Evolutionary conservation across 2,329 filamentous ascomycete species (phyloP).

Genomic region (Penicillium sp.): DNA sequence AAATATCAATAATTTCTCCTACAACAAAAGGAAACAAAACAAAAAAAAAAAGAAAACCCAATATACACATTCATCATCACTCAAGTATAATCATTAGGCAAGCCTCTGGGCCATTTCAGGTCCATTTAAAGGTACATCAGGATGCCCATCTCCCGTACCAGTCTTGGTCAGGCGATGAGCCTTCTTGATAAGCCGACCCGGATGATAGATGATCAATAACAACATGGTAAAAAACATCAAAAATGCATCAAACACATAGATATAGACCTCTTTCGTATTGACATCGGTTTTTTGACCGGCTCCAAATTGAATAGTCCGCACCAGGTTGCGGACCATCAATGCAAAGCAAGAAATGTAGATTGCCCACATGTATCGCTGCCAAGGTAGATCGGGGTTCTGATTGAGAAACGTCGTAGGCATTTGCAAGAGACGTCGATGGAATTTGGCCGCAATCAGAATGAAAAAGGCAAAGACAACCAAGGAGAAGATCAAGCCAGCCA

Average conservation of each 20-base stretch:
- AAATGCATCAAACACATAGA: conserved; percentile 36
- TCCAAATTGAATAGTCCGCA: conserved; percentile 33
- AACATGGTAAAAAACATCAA: conserved; percentile 28
- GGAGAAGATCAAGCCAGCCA: conserved; percentile 32
- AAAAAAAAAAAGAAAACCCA: neutral
- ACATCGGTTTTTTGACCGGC: conserved; percentile 14
- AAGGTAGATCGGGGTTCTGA: conserved; percentile 20
- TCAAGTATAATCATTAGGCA: neutral
- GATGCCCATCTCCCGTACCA: conserved; percentile 5
- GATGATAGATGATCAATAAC: conserved; percentile 28
- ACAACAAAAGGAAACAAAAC: neutral
- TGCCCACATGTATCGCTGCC: conserved; percentile 30
- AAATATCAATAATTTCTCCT: neutral
- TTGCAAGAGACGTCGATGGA: conserved; percentile 24
- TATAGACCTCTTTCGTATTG: conserved; percentile 28
- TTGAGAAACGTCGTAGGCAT: conserved; percentile 19
- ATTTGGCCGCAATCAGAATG: conserved; percentile 23
- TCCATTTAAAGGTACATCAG: conserved; percentile 20
- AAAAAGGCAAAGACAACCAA: conserved; percentile 33
- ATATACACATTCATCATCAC: neutral
- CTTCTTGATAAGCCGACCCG: conserved; percentile 24
- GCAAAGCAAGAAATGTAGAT: conserved; percentile 28
- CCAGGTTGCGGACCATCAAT: conserved; percentile 31
- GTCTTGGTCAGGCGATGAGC: conserved; percentile 15
- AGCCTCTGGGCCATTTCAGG: conserved; percentile 4